These are phyloP conservation scores for Lactifluus hygrophoroides DNA, from an alignment of 768 basidiomycete genomes.

Conservation along the genomic window DNA sequence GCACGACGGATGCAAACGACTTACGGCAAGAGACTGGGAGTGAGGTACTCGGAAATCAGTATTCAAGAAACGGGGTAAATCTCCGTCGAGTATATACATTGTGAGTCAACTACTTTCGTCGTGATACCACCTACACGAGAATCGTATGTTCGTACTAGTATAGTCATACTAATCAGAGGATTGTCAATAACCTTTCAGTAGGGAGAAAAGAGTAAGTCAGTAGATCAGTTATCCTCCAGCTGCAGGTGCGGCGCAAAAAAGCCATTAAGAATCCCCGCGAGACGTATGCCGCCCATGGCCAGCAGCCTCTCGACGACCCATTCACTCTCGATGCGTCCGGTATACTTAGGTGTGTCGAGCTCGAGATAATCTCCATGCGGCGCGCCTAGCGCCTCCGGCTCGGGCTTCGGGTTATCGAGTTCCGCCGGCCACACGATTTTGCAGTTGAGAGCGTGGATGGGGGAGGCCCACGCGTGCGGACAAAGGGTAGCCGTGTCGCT, in stretches of 20 bases:
- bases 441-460: slow-evolving; percentile 74
- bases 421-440: slow-evolving; percentile 70
- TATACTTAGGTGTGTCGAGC: slow-evolving; percentile 75
- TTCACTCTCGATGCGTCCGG: slow-evolving; percentile 53
- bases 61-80: background rate
- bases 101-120: background rate
- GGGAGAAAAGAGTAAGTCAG: too few relatives aligned
- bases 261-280: slow-evolving; percentile 77
- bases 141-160: background rate
- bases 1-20: too few relatives aligned
- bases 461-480: slow-evolving; percentile 70
- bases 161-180: background rate
- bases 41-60: background rate
- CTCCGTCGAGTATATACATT: background rate
- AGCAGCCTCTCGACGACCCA: slow-evolving; percentile 77
- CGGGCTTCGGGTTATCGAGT: slow-evolving; percentile 35
- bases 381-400: slow-evolving; percentile 20
- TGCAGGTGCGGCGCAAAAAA: slow-evolving; percentile 37
- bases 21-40: too few relatives aligned
- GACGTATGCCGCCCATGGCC: slow-evolving; percentile 73
- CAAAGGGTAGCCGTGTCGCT: slow-evolving; percentile 55
- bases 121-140: background rate
- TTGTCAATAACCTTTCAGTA: background rate
- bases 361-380: slow-evolving; percentile 39
- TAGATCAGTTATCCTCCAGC: background rate